Conservation (phyloP, 257 asterid genomes). For the Nicotiana paniculata region DNA sequence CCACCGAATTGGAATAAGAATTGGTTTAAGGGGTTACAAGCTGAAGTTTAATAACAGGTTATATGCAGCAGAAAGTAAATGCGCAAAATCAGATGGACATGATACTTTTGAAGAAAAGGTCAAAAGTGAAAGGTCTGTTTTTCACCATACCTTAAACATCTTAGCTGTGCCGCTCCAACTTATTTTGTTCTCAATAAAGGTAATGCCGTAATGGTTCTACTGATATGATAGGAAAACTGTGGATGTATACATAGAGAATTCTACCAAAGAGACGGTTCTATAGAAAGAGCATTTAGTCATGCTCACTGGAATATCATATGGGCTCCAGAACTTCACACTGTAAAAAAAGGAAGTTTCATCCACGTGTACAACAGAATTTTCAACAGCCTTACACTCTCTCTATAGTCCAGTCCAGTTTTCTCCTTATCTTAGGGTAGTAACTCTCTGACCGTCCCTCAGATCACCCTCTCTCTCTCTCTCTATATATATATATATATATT, state of each 20-base stretch:
- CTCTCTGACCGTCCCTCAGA: background rate
- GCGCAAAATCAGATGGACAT: background rate
- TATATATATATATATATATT: background rate
- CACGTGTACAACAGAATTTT: background rate
- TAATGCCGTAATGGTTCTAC: background rate
- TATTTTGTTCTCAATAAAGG: background rate
- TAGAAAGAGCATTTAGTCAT: background rate
- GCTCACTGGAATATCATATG: background rate
- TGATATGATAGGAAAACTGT: background rate
- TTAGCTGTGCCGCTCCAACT: background rate
- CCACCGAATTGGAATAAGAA: conserved; percentile 21
- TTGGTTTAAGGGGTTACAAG: background rate
- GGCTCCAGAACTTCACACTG: background rate
- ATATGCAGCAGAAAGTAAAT: background rate
- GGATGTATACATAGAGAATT: background rate
- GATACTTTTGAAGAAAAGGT: background rate
- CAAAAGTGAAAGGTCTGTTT: background rate
- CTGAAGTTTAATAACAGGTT: background rate
- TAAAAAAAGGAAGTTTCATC: background rate
- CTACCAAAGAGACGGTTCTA: background rate
- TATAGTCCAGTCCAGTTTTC: background rate
- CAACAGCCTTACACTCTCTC: background rate
- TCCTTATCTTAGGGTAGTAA: background rate
- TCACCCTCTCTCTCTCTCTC: background rate
- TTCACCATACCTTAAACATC: background rate